Evolutionary conservation across 1,284 basidiomycete species (phyloP).

Genomic region (Fomitopsis palustris): DNA sequence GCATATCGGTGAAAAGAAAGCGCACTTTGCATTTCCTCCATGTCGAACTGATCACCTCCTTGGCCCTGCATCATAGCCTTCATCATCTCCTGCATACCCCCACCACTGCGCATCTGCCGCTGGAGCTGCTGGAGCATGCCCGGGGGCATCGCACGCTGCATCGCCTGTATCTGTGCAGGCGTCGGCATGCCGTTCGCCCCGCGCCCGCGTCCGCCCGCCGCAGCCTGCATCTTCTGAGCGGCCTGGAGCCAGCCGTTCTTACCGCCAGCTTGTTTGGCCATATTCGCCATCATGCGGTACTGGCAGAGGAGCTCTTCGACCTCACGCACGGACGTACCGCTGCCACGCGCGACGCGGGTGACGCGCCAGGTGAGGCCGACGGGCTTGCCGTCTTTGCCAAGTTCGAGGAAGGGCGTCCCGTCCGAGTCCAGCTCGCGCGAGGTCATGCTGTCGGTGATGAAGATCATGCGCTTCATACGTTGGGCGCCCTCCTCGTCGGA

Average conservation of each 20-base stretch:
- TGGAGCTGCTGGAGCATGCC: constrained; percentile 87
- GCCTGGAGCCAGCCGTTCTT: constrained; percentile 92
- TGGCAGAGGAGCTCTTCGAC: constrained; percentile 96
- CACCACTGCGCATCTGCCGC: constrained; percentile 75
- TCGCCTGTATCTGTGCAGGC: constrained; percentile 88
- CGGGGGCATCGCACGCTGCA: constrained; percentile 89
- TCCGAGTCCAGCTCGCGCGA: constrained; percentile 94
- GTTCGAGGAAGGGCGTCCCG: constrained; percentile 82
- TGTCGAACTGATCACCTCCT: constrained; percentile 77
- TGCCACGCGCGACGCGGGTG: constrained; percentile 86
- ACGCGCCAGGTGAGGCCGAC: constrained; percentile 84
- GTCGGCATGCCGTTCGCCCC: constrained; percentile 86
- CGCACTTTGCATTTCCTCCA: constrained; percentile 85
- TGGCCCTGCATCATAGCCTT: constrained; percentile 92
- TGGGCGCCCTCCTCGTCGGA: constrained; percentile 89
- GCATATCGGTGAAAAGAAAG: constrained; percentile 6
- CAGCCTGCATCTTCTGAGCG: constrained; percentile 88
- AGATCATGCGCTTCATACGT: constrained; percentile 97
- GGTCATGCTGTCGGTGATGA: constrained; percentile 98
- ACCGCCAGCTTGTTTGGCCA: constrained; percentile 96
- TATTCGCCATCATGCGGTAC: constrained; percentile 96
- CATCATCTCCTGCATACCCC: constrained; percentile 95
- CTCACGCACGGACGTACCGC: constrained; percentile 95
- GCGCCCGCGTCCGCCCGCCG: constrained; percentile 80
- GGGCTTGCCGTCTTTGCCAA: constrained; percentile 82